Conservation (phyloP, 257 asterid genomes). For the Salvia splendens region DNA sequence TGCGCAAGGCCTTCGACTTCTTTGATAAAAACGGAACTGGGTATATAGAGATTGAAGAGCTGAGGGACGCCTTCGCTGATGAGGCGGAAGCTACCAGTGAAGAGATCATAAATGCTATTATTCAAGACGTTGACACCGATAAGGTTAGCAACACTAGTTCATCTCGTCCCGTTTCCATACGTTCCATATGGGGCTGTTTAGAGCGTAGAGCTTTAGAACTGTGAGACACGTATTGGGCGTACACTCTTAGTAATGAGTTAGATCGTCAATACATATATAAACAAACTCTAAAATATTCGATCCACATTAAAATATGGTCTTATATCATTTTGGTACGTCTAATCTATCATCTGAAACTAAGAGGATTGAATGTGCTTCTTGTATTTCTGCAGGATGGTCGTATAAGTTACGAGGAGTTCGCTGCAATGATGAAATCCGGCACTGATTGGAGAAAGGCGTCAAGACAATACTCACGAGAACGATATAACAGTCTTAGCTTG, state of each 20-base stretch:
- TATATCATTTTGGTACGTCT: no score
- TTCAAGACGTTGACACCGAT: conserved; percentile 70
- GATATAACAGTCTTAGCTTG: conserved; percentile 59
- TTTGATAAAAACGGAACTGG: conserved; percentile 61
- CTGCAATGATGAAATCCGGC: conserved; percentile 69
- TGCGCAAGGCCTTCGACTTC: conserved; percentile 59
- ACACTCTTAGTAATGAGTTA: no score
- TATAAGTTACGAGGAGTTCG: conserved; percentile 61
- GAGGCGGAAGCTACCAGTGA: conserved; percentile 58
- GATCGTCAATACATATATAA: no score
- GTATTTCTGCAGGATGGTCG: conserved; percentile 56
- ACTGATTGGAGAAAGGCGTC: conserved; percentile 78
- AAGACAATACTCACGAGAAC: conserved; percentile 61
- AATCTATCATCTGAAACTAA: no score
- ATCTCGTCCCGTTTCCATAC: no score
- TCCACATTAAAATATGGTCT: no score
- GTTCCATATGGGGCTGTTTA: not conserved
- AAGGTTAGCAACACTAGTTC: conserved; percentile 44
- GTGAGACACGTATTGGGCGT: no score
- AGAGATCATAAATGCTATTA: conserved; percentile 61
- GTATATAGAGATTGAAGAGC: conserved; percentile 66
- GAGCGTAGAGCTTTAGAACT: not conserved
- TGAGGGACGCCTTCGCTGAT: conserved; percentile 56
- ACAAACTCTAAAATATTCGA: no score
- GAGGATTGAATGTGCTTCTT: not conserved